Evolutionary conservation across 345 rosid genomes (phyloP), one percentile per base, ranked within the genome.

Genomic region (Crucihimalaya himalaica): DNA sequence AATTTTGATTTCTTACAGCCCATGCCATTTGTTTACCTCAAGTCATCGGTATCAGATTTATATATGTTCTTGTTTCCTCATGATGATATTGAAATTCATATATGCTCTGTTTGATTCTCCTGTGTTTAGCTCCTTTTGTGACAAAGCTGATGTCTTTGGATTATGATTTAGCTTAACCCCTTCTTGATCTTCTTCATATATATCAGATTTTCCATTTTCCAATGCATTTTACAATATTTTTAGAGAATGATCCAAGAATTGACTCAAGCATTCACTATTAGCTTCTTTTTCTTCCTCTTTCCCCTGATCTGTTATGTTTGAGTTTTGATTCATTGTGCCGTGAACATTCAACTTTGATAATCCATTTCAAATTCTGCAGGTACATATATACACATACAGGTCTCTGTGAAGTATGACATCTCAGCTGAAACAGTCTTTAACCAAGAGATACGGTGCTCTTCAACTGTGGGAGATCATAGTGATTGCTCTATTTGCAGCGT

Each of bases 401-500:
- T 76, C 42, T 71, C 65, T 12, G 29, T 47, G 48, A 75, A 72
- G 5, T 19, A 77, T 90, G 94, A 83, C 86, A 23, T 80, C 96
- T 74, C 81, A 72, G 81, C 88, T 93, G 47, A 87, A 87, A 73
- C 57, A 55, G 8, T 73, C 79, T 66, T 80, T 93, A 52, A 87
- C 86, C 19, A 83, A 84, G 78, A 82, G 75, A 66, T 80, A 87
- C 63, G 72, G 86, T 32, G 86, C 83, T 68, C 70, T 93, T 56
- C 70, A 90, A 77, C 81, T 89, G 52, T 93, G 96, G 98, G 91
- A 86, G 66, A 70, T 87, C 80, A 79, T 89, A 55, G 87, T 84
- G 13, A 82, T 89, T 67, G 80, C 85, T 74, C 78, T 90, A 11
- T 89, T 83, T 32, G 83, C 88, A 70, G 72, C 75, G 21, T 81